A percentile compares a stretch with the other conserved stretches of the same genome.
Evolutionary conservation across 805 yeast species (phyloP).

Genomic region (Metschnikowia baotianmanensis): DNA sequence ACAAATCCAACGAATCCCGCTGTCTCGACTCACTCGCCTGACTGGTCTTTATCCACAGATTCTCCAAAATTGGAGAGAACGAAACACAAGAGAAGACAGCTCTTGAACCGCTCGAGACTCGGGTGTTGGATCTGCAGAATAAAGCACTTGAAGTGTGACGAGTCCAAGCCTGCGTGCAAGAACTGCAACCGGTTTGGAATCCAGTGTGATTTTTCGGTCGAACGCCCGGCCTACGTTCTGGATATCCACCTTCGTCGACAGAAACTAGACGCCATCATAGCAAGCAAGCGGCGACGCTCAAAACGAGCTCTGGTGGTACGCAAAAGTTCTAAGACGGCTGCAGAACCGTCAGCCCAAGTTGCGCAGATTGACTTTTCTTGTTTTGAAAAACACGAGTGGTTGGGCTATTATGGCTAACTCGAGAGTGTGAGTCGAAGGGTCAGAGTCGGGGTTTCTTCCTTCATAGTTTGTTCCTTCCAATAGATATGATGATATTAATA

Average conservation of each 20-base stretch:
- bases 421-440: no score
- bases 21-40: no score
- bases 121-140: slow-evolving; percentile 49
- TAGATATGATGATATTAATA: no score
- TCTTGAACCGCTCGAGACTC: slow-evolving; percentile 39
- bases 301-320: neutral
- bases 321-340: neutral
- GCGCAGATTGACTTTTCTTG: no score
- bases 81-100: slow-evolving; percentile 38
- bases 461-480: no score
- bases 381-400: no score
- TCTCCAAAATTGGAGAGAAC: slow-evolving; percentile 13
- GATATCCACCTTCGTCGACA: slow-evolving; percentile 33
- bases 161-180: slow-evolving; percentile 35
- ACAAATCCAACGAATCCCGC: no score
- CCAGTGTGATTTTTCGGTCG: slow-evolving; percentile 38
- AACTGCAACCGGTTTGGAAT: slow-evolving; percentile 41
- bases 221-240: slow-evolving; percentile 39
- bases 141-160: slow-evolving; percentile 46
- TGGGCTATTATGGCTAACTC: no score
- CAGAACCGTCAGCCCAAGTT: neutral
- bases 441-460: no score
- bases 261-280: slow-evolving; percentile 30
- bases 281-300: slow-evolving; percentile 14
- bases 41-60: neutral